Evolutionary conservation across 306 rosid genomes (phyloP), one percentile per base, ranked within the genome.

Genomic region (Rosa lucieae): DNA sequence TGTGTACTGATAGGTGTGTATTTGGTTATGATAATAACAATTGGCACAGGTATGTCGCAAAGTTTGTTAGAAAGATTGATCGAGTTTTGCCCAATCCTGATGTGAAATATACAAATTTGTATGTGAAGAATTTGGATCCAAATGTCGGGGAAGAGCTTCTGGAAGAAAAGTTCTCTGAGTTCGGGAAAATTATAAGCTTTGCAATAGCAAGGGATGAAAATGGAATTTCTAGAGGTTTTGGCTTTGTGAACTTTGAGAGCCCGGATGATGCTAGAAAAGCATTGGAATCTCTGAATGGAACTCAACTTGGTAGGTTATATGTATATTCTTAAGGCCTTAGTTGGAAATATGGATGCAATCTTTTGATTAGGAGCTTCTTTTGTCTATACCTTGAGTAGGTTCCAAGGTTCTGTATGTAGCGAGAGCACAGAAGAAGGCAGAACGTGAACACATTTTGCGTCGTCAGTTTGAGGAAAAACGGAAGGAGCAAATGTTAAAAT

Each of bases 361-460:
- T 67, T n/a, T 73, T 48, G 37, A 76, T 65, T 52, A 20, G 78
- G 17, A 74, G 48, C 39, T 76, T 21, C 46, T 74, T 67, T 56
- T 46, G 44, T 35, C 79, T 58, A 76, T 84, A 40, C 79, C 43
- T 46, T 73, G 47, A 81, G 75, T 84, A 94, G 97, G 96, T 77
- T 89, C 97, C 74, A 88, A 89, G 89, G 71, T 75, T 85, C 90
- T 94, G 32, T 94, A 90, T 73, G 97, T 90, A 66, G 93, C 94
- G 53, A 87, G 93, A 88, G 98, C 96, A 78, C 97, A 92, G 76
- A 94, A 90, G 85, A 90, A 86, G 89, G 86, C 91, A 8, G 98
- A 94, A 83, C 98, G 97, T 10, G 88, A 89, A 85, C 96, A 86
- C 80, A 76, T 92, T 75, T 82, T 94, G 85, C 87, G 81, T 58